Base-by-base conservation (phyloP, 805 yeast species). In the Candida xyloterini region DNA sequence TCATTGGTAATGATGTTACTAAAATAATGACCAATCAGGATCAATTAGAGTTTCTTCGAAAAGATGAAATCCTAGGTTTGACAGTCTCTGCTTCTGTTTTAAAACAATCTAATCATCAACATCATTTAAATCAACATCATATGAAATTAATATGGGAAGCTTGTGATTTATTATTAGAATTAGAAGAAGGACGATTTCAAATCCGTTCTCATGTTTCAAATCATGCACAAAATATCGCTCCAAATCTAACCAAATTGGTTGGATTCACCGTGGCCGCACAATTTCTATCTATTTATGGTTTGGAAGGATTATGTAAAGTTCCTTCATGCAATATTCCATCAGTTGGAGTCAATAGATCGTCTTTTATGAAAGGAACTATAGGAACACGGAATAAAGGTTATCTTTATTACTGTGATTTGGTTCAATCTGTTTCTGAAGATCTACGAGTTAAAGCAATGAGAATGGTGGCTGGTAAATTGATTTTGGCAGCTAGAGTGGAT, bases 311-410 rank as follows among this genome's bases (percentile, higher is more conserved):
- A 8, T 77, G 88, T 2, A 64, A 61, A 22, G 76, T 85, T 0
- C 96, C 96, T 0, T 72, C 95, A 3, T 86, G 97, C 52, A 91
- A 91, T 55, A 53, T 91, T 15, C 79, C 95, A 0, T 77, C 95
- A 0, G 64, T 87, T 33, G 96, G 96, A 0, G 74, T 75, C 10
- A 71, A 71, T 30, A 62, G 71, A 37, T 59, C 62, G 28, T 58
- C 67, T 0, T 53, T 66, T 14, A 71, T 69, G 0, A 57, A 67
- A 31, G 75, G 77, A 5, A 60, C 65, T 10, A 52, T 65, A 10
- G 78, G 76, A 9, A 66, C 72, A 7, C 61, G 84, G 28, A 83
- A 81, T 42, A 75, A 80, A 35, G 96, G 96, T 0, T 83, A 76
- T 53, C 52, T 89, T 3, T 85, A 74, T 57, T 64, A 76, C 43